These are phyloP conservation scores for Cyclostephanos tholiformis DNA, from an alignment of 108 stramenopile genomes.

Conservation along the genomic window DNA sequence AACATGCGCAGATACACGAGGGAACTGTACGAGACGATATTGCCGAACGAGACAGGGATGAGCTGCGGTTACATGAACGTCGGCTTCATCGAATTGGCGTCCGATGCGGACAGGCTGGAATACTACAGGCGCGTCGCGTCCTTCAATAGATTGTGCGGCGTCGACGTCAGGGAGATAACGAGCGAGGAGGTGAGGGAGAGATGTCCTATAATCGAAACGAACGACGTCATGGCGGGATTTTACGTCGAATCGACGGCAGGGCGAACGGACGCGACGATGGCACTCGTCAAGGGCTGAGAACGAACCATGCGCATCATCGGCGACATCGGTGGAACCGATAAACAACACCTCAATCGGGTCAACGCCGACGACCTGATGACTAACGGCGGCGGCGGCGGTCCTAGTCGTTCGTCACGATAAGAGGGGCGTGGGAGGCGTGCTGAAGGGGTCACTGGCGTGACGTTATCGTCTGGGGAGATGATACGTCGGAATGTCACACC, in stretches of 20 bases:
- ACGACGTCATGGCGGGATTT: conserved; percentile 73
- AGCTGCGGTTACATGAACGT: conserved; percentile 63
- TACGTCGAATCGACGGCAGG: conserved; percentile 68
- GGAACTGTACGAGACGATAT: conserved; percentile 53
- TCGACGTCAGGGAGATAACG: conserved; percentile 72
- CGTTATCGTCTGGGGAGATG: conserved; percentile 13
- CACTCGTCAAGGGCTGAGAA: conserved; percentile 62
- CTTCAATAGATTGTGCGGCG: conserved; percentile 72
- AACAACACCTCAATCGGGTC: too few relatives aligned
- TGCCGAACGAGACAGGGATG: conserved; percentile 70
- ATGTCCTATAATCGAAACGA: conserved; percentile 56
- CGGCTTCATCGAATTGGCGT: conserved; percentile 81
- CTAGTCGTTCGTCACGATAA: too few relatives aligned
- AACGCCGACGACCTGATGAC: too few relatives aligned
- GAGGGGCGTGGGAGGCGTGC: not conserved
- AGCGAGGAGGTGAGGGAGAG: conserved; percentile 48
- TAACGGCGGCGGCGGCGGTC: conserved; percentile 42
- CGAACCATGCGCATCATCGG: too few relatives aligned
- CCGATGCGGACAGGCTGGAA: conserved; percentile 58
- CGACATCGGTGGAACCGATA: too few relatives aligned
- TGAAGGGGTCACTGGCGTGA: conserved; percentile 57
- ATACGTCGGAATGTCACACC: conserved; percentile 61
- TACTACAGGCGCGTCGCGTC: conserved; percentile 71
- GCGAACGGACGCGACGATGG: conserved; percentile 81
- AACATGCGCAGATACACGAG: conserved; percentile 66